Conservation (phyloP, 1,284 basidiomycete genomes). For the Ceratobasidium sp. region DNA sequence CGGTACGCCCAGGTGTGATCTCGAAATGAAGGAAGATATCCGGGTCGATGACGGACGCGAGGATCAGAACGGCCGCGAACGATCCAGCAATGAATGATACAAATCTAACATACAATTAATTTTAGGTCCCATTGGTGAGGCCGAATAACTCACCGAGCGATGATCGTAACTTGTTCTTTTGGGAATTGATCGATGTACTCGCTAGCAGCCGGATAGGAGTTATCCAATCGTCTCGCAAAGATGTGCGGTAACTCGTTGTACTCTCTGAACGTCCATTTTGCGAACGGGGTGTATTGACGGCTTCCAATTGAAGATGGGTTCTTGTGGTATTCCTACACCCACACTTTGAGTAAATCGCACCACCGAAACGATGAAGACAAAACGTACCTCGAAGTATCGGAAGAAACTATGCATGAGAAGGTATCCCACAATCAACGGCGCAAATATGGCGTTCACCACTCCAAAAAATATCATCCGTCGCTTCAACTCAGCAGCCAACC, state of each 20-base stretch:
- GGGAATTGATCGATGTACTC: slow-evolving; percentile 99
- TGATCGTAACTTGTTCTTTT: slow-evolving; percentile 89
- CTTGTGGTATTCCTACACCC: slow-evolving; percentile 94
- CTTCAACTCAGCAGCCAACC: slow-evolving; percentile 89
- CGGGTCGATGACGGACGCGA: slow-evolving; percentile 92
- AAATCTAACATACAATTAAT: slow-evolving; percentile 69
- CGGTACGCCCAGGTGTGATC: slow-evolving; percentile 91
- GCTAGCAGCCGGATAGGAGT: slow-evolving; percentile 90
- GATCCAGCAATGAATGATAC: slow-evolving; percentile 96
- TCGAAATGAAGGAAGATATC: slow-evolving; percentile 95
- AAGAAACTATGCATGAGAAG: slow-evolving; percentile 99
- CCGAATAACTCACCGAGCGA: slow-evolving; percentile 77
- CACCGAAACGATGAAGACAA: background rate
- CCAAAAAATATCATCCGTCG: slow-evolving; percentile 97
- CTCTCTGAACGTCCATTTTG: slow-evolving; percentile 98
- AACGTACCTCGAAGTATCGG: slow-evolving; percentile 93
- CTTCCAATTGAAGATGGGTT: slow-evolving; percentile 95
- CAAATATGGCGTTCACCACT: slow-evolving; percentile 92
- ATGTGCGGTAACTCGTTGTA: slow-evolving; percentile 98
- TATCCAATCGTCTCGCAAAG: slow-evolving; percentile 87
- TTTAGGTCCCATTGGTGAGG: background rate
- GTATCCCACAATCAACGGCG: slow-evolving; percentile 97
- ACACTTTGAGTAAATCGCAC: background rate
- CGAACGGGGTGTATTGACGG: slow-evolving; percentile 93
- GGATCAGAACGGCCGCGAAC: slow-evolving; percentile 92